A percentile compares a stretch with the other conserved stretches of the same genome.
phyloP scores from a whole-genome alignment of 805 yeast species.

The Candida patagonica region DNA sequence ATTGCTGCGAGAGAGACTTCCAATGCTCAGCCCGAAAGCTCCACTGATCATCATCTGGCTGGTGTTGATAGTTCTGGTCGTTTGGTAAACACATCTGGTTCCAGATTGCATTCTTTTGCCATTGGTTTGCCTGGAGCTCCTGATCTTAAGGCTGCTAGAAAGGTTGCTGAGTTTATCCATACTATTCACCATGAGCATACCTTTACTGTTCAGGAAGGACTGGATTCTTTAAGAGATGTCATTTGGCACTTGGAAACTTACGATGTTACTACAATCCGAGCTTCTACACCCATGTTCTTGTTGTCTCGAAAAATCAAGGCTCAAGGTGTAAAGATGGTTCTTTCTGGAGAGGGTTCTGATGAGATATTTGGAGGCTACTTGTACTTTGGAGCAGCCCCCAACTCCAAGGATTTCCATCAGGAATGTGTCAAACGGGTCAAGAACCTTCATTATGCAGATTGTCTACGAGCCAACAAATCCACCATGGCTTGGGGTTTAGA shows the following conservation, averaged over 20 bases:
- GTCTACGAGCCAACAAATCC: slow-evolving; percentile 97
- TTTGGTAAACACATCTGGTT: slow-evolving; percentile 50
- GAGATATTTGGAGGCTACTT: slow-evolving; percentile 98
- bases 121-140: slow-evolving; percentile 97
- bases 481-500: slow-evolving; percentile 99
- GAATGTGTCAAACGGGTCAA: slow-evolving; percentile 95
- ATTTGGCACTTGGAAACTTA: slow-evolving; percentile 94
- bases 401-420: slow-evolving; percentile 83
- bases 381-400: slow-evolving; percentile 95
- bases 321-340: slow-evolving; percentile 98
- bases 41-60: slow-evolving; percentile 58
- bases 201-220: slow-evolving; percentile 92
- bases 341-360: slow-evolving; percentile 98
- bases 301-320: slow-evolving; percentile 96
- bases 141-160: slow-evolving; percentile 90
- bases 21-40: slow-evolving; percentile 62
- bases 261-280: slow-evolving; percentile 98
- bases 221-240: slow-evolving; percentile 90
- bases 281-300: slow-evolving; percentile 98
- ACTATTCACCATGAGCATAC: slow-evolving; percentile 97
- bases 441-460: slow-evolving; percentile 94
- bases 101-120: slow-evolving; percentile 89
- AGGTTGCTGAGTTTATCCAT: slow-evolving; percentile 93
- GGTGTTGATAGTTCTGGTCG: slow-evolving; percentile 90
- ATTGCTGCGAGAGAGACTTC: slow-evolving; percentile 95